A percentile compares a stretch with the other conserved stretches of the same genome.
phyloP scores from a whole-genome alignment of 2,329 filamentous ascomycete species.

The Myotisia sp. region DNA sequence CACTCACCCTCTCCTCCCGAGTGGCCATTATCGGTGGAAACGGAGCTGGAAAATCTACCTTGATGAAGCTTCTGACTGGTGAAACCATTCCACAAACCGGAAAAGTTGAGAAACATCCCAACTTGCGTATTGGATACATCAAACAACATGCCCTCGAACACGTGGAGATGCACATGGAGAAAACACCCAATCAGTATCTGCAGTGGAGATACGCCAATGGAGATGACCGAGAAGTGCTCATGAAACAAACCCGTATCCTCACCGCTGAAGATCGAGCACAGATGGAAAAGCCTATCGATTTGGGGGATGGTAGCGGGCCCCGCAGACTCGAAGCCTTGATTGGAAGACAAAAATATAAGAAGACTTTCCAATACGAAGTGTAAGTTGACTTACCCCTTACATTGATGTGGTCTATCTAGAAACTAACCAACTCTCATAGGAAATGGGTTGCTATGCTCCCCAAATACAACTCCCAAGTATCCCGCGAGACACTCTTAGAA shows the following conservation, averaged over 20 bases:
- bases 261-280: constrained; percentile 74
- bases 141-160: constrained; percentile 98
- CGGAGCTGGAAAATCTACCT: constrained; percentile 92
- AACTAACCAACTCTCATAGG: constrained; percentile 28
- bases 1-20: constrained; percentile 75
- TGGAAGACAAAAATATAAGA: constrained; percentile 97
- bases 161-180: constrained; percentile 98
- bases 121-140: constrained; percentile 97
- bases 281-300: constrained; percentile 79
- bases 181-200: constrained; percentile 96
- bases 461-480: constrained; percentile 86
- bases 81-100: constrained; percentile 72
- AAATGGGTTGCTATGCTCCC: constrained; percentile 85
- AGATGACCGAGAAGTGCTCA: constrained; percentile 87
- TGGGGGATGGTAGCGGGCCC: constrained; percentile 65
- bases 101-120: constrained; percentile 94
- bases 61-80: constrained; percentile 93
- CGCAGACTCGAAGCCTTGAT: constrained; percentile 77
- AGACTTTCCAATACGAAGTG: constrained; percentile 96
- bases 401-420: neutral
- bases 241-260: constrained; percentile 91
- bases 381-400: constrained; percentile 30
- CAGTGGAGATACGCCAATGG: constrained; percentile 98
- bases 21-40: constrained; percentile 95
- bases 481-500: constrained; percentile 75